Evolutionary conservation across 768 basidiomycete species (phyloP).

Genomic region (Paxillus ammoniavirescens): DNA sequence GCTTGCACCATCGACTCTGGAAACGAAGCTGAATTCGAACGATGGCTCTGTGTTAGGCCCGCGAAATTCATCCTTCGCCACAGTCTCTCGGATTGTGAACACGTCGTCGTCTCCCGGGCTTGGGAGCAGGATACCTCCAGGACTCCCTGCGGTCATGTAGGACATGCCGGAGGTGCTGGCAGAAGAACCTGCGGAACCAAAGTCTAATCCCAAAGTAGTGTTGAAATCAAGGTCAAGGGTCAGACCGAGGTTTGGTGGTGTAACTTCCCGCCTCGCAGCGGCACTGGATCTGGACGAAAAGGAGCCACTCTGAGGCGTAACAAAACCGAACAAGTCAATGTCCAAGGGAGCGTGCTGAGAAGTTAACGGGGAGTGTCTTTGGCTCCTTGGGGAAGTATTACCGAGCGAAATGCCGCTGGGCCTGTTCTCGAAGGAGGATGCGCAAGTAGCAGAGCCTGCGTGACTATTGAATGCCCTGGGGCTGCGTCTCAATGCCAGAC

Average conservation of each 20-base stretch:
- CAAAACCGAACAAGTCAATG: constrained; percentile 9
- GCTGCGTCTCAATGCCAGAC: neutral
- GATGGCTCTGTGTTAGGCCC: constrained; percentile 2
- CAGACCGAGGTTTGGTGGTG: constrained; percentile 6
- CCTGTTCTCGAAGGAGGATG: constrained; percentile 21
- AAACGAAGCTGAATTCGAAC: constrained; percentile 9
- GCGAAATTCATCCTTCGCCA: constrained; percentile 3
- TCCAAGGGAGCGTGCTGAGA: constrained; percentile 10
- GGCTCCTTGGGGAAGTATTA: neutral
- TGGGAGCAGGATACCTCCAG: constrained; percentile 7
- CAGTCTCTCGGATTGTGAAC: constrained; percentile 4
- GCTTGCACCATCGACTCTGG: constrained; percentile 1
- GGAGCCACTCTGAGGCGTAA: neutral
- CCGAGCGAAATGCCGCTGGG: constrained; percentile 1
- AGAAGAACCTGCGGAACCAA: constrained; percentile 16
- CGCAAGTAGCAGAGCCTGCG: constrained; percentile 1
- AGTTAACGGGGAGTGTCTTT: neutral
- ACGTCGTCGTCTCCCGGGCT: constrained; percentile 13
- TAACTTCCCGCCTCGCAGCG: constrained; percentile 1
- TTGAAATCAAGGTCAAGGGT: constrained; percentile 25
- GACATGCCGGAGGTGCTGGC: constrained; percentile 14
- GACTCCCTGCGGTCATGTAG: constrained; percentile 16
- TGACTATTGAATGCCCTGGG: constrained; percentile 9
- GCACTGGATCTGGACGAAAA: neutral
- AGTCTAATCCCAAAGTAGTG: constrained; percentile 14